These are phyloP conservation scores for Auxenochlorella protothecoides DNA, from an alignment of 139 green algal species.

Conservation along the genomic window DNA sequence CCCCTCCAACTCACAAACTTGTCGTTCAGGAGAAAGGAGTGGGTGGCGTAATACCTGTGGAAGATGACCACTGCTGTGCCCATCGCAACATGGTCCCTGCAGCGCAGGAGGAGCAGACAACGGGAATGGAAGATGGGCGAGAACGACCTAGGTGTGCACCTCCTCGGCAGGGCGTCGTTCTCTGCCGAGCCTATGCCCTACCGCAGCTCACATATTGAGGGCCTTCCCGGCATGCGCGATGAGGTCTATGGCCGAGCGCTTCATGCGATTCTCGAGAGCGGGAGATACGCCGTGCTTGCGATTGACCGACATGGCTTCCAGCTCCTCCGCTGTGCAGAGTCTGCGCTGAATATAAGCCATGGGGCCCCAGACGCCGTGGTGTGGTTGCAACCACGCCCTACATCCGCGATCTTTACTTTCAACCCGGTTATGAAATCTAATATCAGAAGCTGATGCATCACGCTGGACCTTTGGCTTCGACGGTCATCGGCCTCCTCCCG, in stretches of 20 bases:
- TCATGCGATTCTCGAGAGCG: slow-evolving; percentile 10
- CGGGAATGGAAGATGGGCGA: neutral
- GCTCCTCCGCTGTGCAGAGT: neutral
- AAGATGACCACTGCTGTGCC: slow-evolving; percentile 40
- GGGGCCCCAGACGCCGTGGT: slow-evolving; percentile 29
- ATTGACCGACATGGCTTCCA: neutral
- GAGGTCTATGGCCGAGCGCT: slow-evolving; percentile 11
- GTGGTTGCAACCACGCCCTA: too few relatives aligned
- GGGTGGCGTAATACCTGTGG: slow-evolving; percentile 55
- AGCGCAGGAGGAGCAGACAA: neutral
- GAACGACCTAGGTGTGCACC: neutral
- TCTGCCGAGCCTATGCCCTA: neutral
- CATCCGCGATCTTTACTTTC: too few relatives aligned
- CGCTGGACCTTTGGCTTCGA: too few relatives aligned
- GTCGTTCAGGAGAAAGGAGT: slow-evolving; percentile 56
- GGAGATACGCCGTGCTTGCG: slow-evolving; percentile 13
- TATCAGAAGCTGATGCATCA: too few relatives aligned
- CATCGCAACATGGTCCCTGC: slow-evolving; percentile 25
- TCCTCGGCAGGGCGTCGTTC: neutral
- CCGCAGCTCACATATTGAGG: slow-evolving; percentile 20
- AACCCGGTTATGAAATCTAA: too few relatives aligned
- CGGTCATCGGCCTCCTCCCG: neutral
- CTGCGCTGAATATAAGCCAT: slow-evolving; percentile 13
- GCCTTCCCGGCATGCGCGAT: slow-evolving; percentile 10
- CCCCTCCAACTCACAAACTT: slow-evolving; percentile 32